Base-by-base conservation (phyloP, 2,329 filamentous ascomycete genomes). In the Lasiodiplodia hormozganensis region DNA sequence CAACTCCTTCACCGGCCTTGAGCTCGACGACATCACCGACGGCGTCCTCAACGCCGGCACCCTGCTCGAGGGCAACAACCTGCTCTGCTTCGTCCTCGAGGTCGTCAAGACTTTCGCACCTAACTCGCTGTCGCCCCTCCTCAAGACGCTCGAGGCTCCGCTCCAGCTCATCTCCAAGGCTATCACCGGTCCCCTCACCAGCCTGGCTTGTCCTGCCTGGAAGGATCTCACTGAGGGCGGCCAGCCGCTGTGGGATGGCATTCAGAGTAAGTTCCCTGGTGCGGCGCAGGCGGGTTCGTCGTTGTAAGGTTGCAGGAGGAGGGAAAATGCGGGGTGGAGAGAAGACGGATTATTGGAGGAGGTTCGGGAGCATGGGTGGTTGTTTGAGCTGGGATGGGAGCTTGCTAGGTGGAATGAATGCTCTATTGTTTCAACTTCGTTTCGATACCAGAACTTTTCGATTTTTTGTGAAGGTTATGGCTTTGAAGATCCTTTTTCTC, bases 1-100 rank as follows among this genome's bases (percentile, higher is more conserved):
- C 25, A 84, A 87, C 75, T 83, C 80, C 25, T 88, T 87, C 71
- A 77, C 81, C 4, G 84, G 84, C 5, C 72, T 87, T 65, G 75
- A 83, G 70, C 40, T 84, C 2, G 68, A 70, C 2, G 75, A 85
- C 67, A 40, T 85, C 16, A 83, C 82, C 4, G 79, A 81, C 23
- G 83, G 83, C 47, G 74, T 81, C 40, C 70, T 78, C 69, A 74
- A 81, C 72, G 47, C 66, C 12, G 47, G 18, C 3, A 76, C 77
- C 38, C 70, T 82, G 3, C 73, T 82, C 8, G 74, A 83, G 65
- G 76, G 74, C n/a, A 79, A 81, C 73, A 79, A 78, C 64, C 74
- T 81, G 2, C 70, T 77, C 2, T 81, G 79, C 70, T 79, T 81
- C 69, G 73, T 73, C 3, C 75, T 79, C 60, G 69, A 80, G 65